These are phyloP conservation scores for Rhytidiadelphus loreus DNA, from an alignment of 225 moss, liverwort and hornwort genomes.

Conservation along the genomic window DNA sequence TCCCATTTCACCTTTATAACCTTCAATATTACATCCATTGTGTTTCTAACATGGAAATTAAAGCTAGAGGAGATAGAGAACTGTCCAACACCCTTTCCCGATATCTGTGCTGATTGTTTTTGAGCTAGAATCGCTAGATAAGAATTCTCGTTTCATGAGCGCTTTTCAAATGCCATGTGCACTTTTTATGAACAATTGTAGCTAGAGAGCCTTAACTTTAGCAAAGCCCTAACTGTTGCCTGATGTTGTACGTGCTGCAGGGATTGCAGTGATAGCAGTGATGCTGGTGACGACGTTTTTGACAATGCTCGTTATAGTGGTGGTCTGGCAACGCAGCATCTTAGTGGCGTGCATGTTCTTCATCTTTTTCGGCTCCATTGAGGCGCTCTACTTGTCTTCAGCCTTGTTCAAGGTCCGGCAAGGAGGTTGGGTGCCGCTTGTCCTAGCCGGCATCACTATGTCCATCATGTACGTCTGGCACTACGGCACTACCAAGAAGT, in stretches of 20 bases:
- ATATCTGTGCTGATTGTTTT: neutral
- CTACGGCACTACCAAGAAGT: conserved; percentile 42
- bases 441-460: conserved; percentile 31
- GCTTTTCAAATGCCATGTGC: neutral
- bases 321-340: conserved; percentile 61
- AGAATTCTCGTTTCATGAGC: neutral
- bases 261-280: conserved; percentile 70
- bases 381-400: conserved; percentile 51
- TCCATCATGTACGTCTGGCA: conserved; percentile 39
- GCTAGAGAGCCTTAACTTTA: too few relatives aligned
- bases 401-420: conserved; percentile 56
- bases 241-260: conserved; percentile 10
- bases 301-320: conserved; percentile 53
- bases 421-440: conserved; percentile 83
- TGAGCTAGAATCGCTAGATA: neutral
- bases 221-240: neutral
- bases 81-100: neutral
- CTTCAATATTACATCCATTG: neutral
- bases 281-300: conserved; percentile 87
- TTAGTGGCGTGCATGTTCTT: conserved; percentile 20
- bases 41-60: neutral
- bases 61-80: neutral
- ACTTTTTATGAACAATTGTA: neutral
- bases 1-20: neutral
- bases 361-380: conserved; percentile 50